Evolutionary conservation across 345 rosid species (phyloP).

Genomic region (Syzygium jambos): DNA sequence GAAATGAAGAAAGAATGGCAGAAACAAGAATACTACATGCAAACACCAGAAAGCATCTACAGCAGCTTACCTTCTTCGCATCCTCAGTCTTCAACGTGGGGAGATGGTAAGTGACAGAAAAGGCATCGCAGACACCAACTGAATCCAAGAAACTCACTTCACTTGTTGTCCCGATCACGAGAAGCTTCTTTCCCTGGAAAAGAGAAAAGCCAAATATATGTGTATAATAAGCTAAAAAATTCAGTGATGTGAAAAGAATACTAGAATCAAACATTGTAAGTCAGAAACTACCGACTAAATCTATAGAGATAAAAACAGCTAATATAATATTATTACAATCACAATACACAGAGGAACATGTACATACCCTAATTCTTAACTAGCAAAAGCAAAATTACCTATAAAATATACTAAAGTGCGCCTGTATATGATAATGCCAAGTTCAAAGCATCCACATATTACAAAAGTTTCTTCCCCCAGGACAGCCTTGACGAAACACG

Average conservation of each 20-base stretch:
- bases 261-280: not conserved
- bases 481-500: not conserved
- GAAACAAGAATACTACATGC: not conserved
- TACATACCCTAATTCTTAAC: not conserved
- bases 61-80: conserved; percentile 62
- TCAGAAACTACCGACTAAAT: not conserved
- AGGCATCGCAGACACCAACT: conserved; percentile 60
- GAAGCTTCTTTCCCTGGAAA: conserved; percentile 77
- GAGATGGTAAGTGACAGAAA: conserved; percentile 64
- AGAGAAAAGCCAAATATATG: not conserved
- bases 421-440: not conserved
- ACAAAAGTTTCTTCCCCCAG: not conserved
- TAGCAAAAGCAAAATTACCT: not conserved
- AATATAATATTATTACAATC: not conserved
- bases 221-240: not conserved
- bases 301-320: not conserved
- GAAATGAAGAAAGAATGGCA: not conserved
- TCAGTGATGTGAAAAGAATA: not conserved
- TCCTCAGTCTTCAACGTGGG: conserved; percentile 67
- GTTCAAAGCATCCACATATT: not conserved
- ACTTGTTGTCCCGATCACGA: conserved; percentile 93
- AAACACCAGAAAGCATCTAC: not conserved
- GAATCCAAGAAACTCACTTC: conserved; percentile 77
- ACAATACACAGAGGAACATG: not conserved
- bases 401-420: not conserved